Evolutionary conservation across 1,139 yeast genomes (phyloP).

Genomic region (Ogataea hybrid): DNA sequence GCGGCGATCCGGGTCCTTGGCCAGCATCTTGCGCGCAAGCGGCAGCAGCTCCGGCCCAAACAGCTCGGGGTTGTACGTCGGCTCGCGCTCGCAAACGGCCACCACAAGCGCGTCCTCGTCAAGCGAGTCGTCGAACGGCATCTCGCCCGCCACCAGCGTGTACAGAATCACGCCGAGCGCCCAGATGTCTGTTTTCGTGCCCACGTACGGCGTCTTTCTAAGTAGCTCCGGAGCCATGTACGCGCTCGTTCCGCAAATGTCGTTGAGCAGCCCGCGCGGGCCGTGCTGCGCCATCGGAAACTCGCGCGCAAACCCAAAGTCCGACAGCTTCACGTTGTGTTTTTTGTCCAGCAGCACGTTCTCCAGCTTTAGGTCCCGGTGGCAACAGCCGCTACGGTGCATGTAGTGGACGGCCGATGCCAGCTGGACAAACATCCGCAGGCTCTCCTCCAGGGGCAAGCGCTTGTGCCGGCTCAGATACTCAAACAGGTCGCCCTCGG

Average conservation of each 20-base stretch:
- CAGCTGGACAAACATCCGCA: constrained; percentile 70
- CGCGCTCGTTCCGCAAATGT: constrained; percentile 92
- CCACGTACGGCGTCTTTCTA: constrained; percentile 66
- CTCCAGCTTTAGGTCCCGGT: constrained; percentile 86
- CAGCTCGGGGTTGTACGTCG: constrained; percentile 46
- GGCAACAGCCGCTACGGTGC: constrained; percentile 80
- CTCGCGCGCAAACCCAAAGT: constrained; percentile 93
- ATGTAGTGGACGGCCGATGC: constrained; percentile 82
- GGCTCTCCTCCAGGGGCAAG: constrained; percentile 54
- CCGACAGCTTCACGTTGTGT: constrained; percentile 72
- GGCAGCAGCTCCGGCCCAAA: constrained; percentile 44
- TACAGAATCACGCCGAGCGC: constrained; percentile 91
- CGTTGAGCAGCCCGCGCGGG: constrained; percentile 47
- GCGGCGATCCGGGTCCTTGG: constrained; percentile 65
- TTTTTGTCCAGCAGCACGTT: constrained; percentile 75
- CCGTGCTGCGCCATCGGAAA: constrained; percentile 34
- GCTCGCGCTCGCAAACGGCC: constrained; percentile 65
- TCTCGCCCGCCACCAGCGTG: constrained; percentile 79
- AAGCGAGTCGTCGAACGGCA: constrained; percentile 90
- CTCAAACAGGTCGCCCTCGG: constrained; percentile 83
- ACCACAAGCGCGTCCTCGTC: constrained; percentile 61
- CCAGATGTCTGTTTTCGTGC: constrained; percentile 87
- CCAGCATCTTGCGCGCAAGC: constrained; percentile 53
- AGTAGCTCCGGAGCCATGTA: constrained; percentile 97
- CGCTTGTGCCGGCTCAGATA: constrained; percentile 59